Evolutionary conservation across 78 protist genomes (phyloP).

Genomic region (Ministeria vibrans): DNA sequence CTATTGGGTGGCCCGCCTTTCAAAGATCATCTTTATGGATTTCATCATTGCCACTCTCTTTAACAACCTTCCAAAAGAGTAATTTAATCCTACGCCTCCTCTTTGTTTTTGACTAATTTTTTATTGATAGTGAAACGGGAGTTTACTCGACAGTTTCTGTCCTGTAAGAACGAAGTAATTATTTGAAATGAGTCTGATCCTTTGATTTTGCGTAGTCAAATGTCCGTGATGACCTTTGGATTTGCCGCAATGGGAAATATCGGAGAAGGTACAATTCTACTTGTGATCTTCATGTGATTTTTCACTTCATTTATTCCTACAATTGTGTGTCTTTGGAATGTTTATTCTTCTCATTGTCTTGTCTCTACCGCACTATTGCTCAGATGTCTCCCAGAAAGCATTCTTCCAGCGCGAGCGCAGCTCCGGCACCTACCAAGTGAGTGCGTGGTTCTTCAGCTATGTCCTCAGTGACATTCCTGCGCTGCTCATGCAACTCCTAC

Average conservation of each 20-base stretch:
- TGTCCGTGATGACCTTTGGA: constrained; percentile 16
- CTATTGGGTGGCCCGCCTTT: background rate
- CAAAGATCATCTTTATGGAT: background rate
- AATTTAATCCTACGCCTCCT: too few species aligned
- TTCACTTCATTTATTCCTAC: too few species aligned
- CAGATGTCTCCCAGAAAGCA: background rate
- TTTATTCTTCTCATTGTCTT: background rate
- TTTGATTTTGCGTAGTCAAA: too few species aligned
- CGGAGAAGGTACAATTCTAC: background rate
- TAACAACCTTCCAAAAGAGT: constrained; percentile 1
- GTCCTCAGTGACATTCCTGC: background rate
- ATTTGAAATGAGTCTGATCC: too few species aligned
- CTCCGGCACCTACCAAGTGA: constrained; percentile 17
- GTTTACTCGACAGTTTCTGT: constrained; percentile 22
- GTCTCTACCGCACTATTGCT: too few species aligned
- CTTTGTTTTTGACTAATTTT: too few species aligned
- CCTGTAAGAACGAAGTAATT: too few species aligned
- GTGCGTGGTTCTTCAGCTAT: background rate
- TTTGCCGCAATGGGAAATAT: constrained; percentile 19
- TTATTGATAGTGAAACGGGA: too few species aligned
- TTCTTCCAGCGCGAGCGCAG: constrained; percentile 29
- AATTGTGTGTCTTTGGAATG: background rate
- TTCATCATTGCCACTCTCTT: constrained; percentile 24
- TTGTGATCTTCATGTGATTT: background rate
- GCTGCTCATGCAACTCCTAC: background rate